Conservation (phyloP, 2,329 filamentous ascomycete genomes). For the Trichoderma semiorbis region DNA sequence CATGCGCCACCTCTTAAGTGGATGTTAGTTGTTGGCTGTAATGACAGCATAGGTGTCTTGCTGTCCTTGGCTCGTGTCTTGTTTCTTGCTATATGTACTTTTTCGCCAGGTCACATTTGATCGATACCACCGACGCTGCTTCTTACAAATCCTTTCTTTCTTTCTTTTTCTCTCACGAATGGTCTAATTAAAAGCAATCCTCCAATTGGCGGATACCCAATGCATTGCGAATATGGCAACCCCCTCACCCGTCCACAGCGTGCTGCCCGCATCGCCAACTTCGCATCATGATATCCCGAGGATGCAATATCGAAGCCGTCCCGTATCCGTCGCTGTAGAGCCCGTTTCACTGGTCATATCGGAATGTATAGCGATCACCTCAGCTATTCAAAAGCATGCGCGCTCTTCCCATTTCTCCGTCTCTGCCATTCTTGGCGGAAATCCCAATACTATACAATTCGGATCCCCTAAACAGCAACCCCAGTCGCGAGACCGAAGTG, state of each 20-base stretch:
- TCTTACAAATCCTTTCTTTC: background rate
- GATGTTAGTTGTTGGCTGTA: background rate
- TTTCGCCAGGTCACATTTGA: background rate
- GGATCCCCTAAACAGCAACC: conserved; percentile 43
- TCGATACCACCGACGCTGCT: background rate
- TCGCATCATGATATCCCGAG: conserved; percentile 35
- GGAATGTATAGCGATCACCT: conserved; percentile 98
- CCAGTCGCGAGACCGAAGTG: conserved; percentile 42
- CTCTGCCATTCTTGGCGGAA: conserved; percentile 86
- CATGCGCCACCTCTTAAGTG: background rate
- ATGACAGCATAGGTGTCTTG: conserved; percentile 3
- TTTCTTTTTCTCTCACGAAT: background rate
- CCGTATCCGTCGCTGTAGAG: conserved; percentile 78
- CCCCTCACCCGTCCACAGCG: background rate
- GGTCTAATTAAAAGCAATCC: background rate
- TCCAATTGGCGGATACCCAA: background rate
- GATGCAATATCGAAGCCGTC: conserved; percentile 58
- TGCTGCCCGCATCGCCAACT: background rate
- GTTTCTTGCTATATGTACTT: background rate
- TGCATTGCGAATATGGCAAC: conserved; percentile 5
- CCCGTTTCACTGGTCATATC: conserved; percentile 92
- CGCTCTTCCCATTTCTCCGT: conserved; percentile 96
- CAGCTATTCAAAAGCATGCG: conserved; percentile 95
- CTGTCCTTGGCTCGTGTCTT: background rate
- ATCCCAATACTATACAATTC: conserved; percentile 55